Conservation (phyloP, 2,329 filamentous ascomycete species). For the Samsoniella hepiali region DNA sequence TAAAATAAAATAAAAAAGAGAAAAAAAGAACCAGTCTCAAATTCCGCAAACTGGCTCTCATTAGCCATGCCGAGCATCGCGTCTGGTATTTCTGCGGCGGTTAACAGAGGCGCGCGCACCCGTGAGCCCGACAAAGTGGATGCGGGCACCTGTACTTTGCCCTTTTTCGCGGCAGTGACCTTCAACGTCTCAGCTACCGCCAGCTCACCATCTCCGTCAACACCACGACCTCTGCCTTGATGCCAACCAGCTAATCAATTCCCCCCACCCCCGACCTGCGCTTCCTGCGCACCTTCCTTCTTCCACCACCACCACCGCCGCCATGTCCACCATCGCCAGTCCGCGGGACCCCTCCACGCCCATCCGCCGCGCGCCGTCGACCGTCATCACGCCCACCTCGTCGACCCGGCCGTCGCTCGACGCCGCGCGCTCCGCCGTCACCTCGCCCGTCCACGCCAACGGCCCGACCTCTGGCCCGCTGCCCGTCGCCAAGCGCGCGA, state of each 20-base stretch:
- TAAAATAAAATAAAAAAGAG: no score
- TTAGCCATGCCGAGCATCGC: no score
- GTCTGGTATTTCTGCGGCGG: no score
- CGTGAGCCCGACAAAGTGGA: no score
- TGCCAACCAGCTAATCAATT: neutral
- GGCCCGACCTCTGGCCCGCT: constrained; percentile 19
- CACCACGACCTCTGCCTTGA: neutral
- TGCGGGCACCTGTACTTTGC: no score
- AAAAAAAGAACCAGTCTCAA: no score
- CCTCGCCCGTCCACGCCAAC: constrained; percentile 43
- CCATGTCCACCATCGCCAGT: constrained; percentile 64
- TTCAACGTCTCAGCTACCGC: no score
- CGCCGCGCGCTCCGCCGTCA: constrained; percentile 55
- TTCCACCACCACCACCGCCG: constrained; percentile 2
- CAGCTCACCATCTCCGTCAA: no score
- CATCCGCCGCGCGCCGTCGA: constrained; percentile 55
- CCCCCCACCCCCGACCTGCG: neutral
- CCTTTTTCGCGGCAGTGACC: no score
- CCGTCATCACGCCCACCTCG: constrained; percentile 48
- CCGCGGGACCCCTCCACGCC: constrained; percentile 58
- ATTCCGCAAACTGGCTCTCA: no score
- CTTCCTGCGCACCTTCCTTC: neutral
- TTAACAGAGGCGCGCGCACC: no score
- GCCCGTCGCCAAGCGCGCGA: constrained; percentile 51
- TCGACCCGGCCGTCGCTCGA: constrained; percentile 75